phyloP scores from a whole-genome alignment of 108 stramenopile species.

The Stephanodiscus triporus region DNA sequence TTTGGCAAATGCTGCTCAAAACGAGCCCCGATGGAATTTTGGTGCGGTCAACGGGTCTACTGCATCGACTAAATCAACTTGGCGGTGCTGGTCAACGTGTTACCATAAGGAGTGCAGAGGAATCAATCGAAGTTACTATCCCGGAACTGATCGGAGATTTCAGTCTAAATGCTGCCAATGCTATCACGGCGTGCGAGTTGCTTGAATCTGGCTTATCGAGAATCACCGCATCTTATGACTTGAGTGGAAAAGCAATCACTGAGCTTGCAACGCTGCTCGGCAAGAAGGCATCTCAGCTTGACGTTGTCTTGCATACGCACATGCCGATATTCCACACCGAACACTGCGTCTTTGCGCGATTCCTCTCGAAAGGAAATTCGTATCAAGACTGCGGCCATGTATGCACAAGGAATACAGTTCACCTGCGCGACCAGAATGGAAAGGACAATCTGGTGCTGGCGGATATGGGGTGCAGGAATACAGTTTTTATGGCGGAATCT shows the following conservation, averaged over 20 bases:
- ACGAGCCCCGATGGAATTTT: conserved; percentile 68
- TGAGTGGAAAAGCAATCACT: conserved; percentile 62
- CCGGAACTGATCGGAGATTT: conserved; percentile 78
- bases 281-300: conserved; percentile 46
- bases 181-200: conserved; percentile 61
- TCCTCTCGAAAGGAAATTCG: conserved; percentile 69
- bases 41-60: conserved; percentile 64
- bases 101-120: conserved; percentile 31
- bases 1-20: conserved; percentile 64
- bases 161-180: conserved; percentile 74
- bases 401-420: conserved; percentile 74
- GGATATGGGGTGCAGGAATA: conserved; percentile 86
- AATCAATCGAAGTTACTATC: conserved; percentile 47
- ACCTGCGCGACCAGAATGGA: conserved; percentile 72
- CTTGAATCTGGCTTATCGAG: conserved; percentile 56
- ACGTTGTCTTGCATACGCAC: conserved; percentile 73
- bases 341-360: conserved; percentile 81
- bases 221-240: conserved; percentile 70
- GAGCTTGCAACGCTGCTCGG: conserved; percentile 53
- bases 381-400: conserved; percentile 83
- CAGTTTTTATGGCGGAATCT: conserved; percentile 71
- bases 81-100: conserved; percentile 50
- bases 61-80: conserved; percentile 55
- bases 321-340: conserved; percentile 84
- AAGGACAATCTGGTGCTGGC: conserved; percentile 79